Evolutionary conservation across 2,329 filamentous ascomycete species (phyloP), one percentile per base, ranked within the genome.

Genomic region (Claviceps quebecensis): DNA sequence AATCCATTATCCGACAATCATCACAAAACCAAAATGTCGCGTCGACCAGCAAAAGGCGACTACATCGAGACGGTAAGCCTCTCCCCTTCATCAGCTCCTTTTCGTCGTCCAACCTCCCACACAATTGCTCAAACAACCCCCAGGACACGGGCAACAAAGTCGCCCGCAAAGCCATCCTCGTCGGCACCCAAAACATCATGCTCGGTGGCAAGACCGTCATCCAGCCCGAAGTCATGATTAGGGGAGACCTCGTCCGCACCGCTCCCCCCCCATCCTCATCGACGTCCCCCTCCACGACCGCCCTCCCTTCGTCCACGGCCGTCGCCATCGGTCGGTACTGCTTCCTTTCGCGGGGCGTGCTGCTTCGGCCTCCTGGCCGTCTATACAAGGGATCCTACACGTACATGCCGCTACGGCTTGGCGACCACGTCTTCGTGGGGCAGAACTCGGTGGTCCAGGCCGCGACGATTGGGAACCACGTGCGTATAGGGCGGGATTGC

Each of bases 111-210:
- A 34, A 34, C 8, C 8, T 3, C 29, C 9, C 29, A 34, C 8
- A 34, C 29, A 34, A 19, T 39, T 36, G 26, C 46, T 53, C 26
- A 58, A 13, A 8, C 19, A 5, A 37, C 50, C 1, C 26, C 19
- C 59, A 95, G 90, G 91, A 97, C 70, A 95, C 90, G 2, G 93
- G 93, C 58, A 98, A 98, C 78, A 97, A 97, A 72, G 93, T 98
- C 61, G 91, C 90, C 40, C 87, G 93, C 58, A 88, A 88, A 59
- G 87, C 88, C 55, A 83, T 85, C 64, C 87, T 98, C 59, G 86
- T 95, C 62, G 93, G 93, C 61, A 96, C 91, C 22, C 89, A 95
- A 60, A 95, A 97, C 70, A 97, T 98, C 69, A 95, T 95, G 69
- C 84, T 98, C 2, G 93, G 89, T 59, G 93, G 93, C 56, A 95